Evolutionary conservation across 116 monocot genomes (phyloP).

Genomic region (Trichopus zeylanicus): DNA sequence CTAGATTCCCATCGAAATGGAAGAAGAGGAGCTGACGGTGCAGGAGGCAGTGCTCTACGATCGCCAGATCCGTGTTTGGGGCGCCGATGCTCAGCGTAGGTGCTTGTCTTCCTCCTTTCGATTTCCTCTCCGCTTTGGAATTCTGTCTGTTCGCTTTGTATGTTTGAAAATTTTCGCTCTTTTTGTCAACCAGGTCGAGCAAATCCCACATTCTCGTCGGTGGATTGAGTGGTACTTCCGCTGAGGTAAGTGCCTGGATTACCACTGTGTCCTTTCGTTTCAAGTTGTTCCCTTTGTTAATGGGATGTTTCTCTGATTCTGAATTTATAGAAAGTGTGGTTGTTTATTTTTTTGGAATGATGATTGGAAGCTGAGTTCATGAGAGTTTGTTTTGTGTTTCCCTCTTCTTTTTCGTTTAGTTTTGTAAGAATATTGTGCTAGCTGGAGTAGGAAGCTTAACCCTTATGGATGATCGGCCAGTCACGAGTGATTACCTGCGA

Average conservation of each 20-base stretch:
- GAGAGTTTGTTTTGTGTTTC: neutral
- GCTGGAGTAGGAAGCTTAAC: conserved; percentile 95
- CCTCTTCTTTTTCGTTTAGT: conserved; percentile 29
- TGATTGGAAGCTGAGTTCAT: neutral
- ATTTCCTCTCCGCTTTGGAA: neutral
- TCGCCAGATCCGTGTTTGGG: conserved; percentile 99
- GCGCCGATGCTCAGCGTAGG: conserved; percentile 90
- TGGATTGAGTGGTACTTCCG: conserved; percentile 63
- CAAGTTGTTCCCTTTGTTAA: too few species aligned
- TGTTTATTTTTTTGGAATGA: neutral
- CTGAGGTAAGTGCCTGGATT: conserved; percentile 33
- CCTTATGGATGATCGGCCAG: conserved; percentile 60
- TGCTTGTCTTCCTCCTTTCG: neutral
- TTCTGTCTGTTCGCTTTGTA: neutral
- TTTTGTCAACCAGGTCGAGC: conserved; percentile 26
- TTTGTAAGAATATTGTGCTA: conserved; percentile 95
- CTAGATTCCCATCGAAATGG: conserved; percentile 36
- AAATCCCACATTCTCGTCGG: conserved; percentile 62
- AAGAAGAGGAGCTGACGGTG: conserved; percentile 77
- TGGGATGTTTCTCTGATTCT: conserved; percentile 1
- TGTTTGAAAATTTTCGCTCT: neutral
- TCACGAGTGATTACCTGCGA: conserved; percentile 53
- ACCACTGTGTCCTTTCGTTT: neutral
- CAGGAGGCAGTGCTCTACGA: conserved; percentile 97
- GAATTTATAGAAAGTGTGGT: too few species aligned